A percentile compares a stretch with the other conserved stretches of the same genome.
These are phyloP conservation scores for Penicillium desertorum DNA, from an alignment of 495 filamentous ascomycete species.

Conservation along the genomic window DNA sequence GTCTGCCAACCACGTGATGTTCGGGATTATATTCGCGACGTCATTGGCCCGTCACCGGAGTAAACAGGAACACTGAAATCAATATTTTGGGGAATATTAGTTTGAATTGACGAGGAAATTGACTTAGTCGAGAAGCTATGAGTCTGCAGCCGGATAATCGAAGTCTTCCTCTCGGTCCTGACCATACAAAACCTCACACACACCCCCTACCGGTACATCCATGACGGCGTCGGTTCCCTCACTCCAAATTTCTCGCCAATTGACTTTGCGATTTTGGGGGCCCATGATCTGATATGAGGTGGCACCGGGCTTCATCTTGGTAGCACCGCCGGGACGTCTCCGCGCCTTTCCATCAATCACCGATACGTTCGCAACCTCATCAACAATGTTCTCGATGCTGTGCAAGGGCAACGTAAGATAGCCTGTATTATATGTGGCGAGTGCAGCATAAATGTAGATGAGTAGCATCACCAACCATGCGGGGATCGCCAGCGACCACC, in stretches of 20 bases:
- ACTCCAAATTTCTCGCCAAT: slow-evolving; percentile 81
- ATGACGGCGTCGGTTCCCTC: slow-evolving; percentile 95
- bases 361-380: slow-evolving; percentile 83
- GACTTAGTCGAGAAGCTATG: slow-evolving; percentile 8
- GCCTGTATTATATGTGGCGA: slow-evolving; percentile 87
- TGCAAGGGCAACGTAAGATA: slow-evolving; percentile 79
- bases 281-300: slow-evolving; percentile 50
- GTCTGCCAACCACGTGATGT: slow-evolving; percentile 6
- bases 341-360: slow-evolving; percentile 71
- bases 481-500: slow-evolving; percentile 94
- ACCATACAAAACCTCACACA: slow-evolving; percentile 80
- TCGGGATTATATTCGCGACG: neutral
- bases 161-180: slow-evolving; percentile 42
- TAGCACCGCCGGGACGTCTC: slow-evolving; percentile 47
- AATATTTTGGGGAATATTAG: neutral
- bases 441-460: slow-evolving; percentile 90
- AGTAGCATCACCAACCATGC: slow-evolving; percentile 85
- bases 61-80: neutral
- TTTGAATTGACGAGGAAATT: neutral
- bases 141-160: slow-evolving; percentile 10
- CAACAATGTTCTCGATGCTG: slow-evolving; percentile 86
- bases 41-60: slow-evolving; percentile 3
- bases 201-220: slow-evolving; percentile 94
- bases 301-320: slow-evolving; percentile 47
- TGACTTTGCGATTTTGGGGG: slow-evolving; percentile 51